phyloP scores from a whole-genome alignment of 2,329 filamentous ascomycete species.

The Neurospora sp. region DNA sequence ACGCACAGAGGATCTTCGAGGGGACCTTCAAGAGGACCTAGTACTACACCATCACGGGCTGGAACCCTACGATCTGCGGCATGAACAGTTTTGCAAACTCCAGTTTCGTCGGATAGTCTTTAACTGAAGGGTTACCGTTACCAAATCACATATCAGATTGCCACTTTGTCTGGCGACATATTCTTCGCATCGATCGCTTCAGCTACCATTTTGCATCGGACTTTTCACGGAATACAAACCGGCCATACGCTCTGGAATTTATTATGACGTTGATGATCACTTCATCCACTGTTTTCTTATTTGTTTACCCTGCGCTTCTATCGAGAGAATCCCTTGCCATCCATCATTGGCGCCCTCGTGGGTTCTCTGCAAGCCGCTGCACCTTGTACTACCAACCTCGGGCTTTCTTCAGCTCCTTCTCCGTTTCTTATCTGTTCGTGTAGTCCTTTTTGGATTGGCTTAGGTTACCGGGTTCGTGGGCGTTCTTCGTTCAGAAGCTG shows the following conservation, averaged over 20 bases:
- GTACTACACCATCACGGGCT: slow-evolving; percentile 15
- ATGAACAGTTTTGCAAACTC: slow-evolving; percentile 8
- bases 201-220: slow-evolving; percentile 14
- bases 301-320: not conserved
- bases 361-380: not conserved
- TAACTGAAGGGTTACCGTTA: not conserved
- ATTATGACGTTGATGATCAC: slow-evolving; percentile 19
- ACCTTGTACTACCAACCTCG: not conserved
- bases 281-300: not conserved
- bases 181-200: slow-evolving; percentile 16
- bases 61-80: slow-evolving; percentile 20
- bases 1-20: slow-evolving; percentile 17
- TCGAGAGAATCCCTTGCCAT: not conserved
- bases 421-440: not conserved
- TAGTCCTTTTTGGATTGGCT: not conserved
- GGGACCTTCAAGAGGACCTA: slow-evolving; percentile 6
- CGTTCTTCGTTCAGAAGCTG: not conserved
- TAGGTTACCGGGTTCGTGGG: not conserved
- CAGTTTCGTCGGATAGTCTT: slow-evolving; percentile 1
- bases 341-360: not conserved
- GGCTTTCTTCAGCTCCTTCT: not conserved
- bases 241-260: slow-evolving; percentile 17
- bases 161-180: not conserved
- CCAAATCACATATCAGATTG: not conserved
- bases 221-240: slow-evolving; percentile 14